phyloP scores from a whole-genome alignment of 306 rosid genomes.

The Gleditsia sinensis region DNA sequence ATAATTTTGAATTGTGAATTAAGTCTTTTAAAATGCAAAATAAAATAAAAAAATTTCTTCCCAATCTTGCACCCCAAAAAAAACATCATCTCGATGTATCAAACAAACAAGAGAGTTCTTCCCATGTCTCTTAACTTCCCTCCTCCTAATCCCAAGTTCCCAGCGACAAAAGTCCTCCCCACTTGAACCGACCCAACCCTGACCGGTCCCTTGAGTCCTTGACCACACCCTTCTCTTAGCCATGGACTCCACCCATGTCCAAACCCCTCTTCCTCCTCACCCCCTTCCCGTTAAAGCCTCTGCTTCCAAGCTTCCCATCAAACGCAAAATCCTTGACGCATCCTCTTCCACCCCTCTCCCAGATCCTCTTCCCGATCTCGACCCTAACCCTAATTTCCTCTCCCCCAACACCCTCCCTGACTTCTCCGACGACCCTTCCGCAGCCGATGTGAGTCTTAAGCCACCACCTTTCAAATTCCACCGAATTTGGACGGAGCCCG shows the following conservation, averaged over 20 bases:
- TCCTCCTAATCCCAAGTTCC: no score
- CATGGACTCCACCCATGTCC: constrained; percentile 40
- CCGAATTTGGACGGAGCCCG: constrained; percentile 43
- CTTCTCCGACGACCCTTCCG: background rate
- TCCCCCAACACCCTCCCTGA: background rate
- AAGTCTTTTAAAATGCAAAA: no score
- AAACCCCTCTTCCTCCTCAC: background rate
- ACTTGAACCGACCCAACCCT: background rate
- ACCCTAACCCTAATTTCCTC: background rate
- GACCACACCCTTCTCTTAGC: background rate
- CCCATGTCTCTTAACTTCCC: background rate
- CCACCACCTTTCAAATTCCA: constrained; percentile 40
- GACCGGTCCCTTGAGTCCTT: background rate
- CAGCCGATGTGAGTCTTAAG: background rate
- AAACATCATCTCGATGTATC: no score
- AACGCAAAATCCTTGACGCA: constrained; percentile 30
- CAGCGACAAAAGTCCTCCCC: background rate
- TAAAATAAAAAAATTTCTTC: no score
- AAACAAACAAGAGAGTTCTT: background rate
- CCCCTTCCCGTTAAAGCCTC: constrained; percentile 14
- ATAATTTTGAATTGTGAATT: no score
- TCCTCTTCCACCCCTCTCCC: background rate
- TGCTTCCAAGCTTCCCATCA: constrained; percentile 39
- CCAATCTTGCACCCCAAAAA: no score
- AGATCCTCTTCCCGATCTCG: background rate